Evolutionary conservation across 2,329 filamentous ascomycete genomes (phyloP).

Genomic region (Talaromyces islandicus): DNA sequence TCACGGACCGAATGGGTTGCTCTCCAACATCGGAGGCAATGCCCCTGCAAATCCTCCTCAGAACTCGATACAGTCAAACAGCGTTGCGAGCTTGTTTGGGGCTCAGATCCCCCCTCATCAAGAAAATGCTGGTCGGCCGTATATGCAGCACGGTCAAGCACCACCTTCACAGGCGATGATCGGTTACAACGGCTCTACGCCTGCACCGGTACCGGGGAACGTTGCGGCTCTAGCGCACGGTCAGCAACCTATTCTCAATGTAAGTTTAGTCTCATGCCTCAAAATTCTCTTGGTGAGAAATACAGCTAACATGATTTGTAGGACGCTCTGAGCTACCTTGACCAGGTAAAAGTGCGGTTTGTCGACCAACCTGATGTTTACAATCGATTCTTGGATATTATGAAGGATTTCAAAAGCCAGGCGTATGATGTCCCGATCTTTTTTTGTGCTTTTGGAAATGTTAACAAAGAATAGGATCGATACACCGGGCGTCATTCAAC

Average conservation of each 20-base stretch:
- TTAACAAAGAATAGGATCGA: constrained; percentile 60
- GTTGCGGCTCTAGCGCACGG: constrained; percentile 63
- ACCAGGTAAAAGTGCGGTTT: constrained; percentile 98
- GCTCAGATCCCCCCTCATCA: constrained; percentile 56
- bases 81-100: constrained; percentile 62
- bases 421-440: constrained; percentile 55
- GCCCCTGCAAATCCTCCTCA: constrained; percentile 49
- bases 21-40: constrained; percentile 65
- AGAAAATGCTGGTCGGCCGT: constrained; percentile 50
- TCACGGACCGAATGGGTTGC: constrained; percentile 83
- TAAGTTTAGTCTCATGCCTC: constrained; percentile 30
- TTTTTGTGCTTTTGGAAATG: background rate
- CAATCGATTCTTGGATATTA: constrained; percentile 93
- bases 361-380: constrained; percentile 96
- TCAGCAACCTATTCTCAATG: constrained; percentile 74
- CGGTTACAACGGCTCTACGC: constrained; percentile 35
- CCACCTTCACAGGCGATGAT: constrained; percentile 49
- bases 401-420: constrained; percentile 99
- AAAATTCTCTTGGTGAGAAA: constrained; percentile 2
- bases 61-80: constrained; percentile 53
- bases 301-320: constrained; percentile 18
- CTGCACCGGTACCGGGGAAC: constrained; percentile 37
- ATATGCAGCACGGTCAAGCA: constrained; percentile 57
- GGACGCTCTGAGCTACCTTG: constrained; percentile 89
- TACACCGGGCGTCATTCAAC: constrained; percentile 93